Evolutionary conservation across 2,329 filamentous ascomycete species (phyloP).

Genomic region (Apiospora marii): DNA sequence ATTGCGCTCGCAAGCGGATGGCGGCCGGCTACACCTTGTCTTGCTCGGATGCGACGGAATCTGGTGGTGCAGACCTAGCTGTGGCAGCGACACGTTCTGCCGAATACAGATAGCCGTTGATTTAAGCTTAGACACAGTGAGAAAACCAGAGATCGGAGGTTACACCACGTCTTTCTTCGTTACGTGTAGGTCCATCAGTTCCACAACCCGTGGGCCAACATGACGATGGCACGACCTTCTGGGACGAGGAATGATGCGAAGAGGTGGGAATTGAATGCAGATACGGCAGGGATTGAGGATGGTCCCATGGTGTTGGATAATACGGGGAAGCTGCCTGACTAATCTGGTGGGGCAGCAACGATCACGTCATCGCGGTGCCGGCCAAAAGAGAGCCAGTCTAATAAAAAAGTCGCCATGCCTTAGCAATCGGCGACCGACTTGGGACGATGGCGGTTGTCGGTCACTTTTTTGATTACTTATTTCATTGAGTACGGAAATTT

Average conservation of each 20-base stretch:
- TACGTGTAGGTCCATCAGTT: background rate
- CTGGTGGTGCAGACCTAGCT: background rate
- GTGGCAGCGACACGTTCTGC: background rate
- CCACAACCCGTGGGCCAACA: slow-evolving; percentile 5
- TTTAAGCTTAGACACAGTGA: slow-evolving; percentile 3
- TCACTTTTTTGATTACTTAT: background rate
- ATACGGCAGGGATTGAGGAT: background rate
- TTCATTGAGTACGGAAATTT: background rate
- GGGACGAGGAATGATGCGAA: background rate
- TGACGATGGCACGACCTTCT: slow-evolving; percentile 7
- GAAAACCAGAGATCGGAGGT: background rate
- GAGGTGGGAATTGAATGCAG: slow-evolving; percentile 2
- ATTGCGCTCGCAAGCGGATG: background rate
- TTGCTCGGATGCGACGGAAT: background rate
- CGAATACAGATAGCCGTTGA: background rate
- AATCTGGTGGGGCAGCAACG: slow-evolving; percentile 3
- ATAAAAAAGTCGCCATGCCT: background rate
- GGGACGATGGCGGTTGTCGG: slow-evolving; percentile 5
- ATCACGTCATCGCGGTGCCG: slow-evolving; percentile 21
- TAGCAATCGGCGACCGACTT: background rate
- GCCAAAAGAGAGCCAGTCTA: slow-evolving; percentile 1
- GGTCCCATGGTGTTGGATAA: background rate
- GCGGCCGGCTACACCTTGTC: background rate
- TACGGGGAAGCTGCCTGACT: background rate
- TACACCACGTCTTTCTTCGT: background rate